Evolutionary conservation across 2,329 filamentous ascomycete genomes (phyloP), one percentile per base, ranked within the genome.

Genomic region (Pseudogymnoascus sp.): DNA sequence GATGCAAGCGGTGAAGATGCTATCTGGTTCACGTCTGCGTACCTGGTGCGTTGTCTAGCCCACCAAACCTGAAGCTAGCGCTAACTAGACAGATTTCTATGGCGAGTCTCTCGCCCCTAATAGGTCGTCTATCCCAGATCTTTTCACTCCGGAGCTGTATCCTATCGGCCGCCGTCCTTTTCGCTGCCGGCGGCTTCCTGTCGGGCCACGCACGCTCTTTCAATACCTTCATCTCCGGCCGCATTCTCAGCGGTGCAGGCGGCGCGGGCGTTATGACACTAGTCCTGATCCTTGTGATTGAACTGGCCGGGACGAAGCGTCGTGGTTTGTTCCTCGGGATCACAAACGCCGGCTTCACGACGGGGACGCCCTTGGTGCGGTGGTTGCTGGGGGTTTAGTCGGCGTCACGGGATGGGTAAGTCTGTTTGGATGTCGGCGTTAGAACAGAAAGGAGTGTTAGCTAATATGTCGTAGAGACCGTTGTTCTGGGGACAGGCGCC

Each of bases 1-100:
- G 80, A 90, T 74, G 84, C 89, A 1, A 92, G 91, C 69, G 85
- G 87, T 62, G 78, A 85, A 62, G 33, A 59, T 5, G 86, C 86
- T 37, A 89, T 85, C 73, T 96, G 90, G 90, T 91, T 95, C 72
- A 91, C 88, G 6, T 90, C 88, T 33, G 81, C 88, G 2, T 96
- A 91, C 71, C 79, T 95, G 72, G 77, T 79, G 72, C 62, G 66
- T 61, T 45, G 12, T 45, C 41, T 6, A 45, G 41, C 11, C 21
- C 12, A 25, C 21, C 6, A 25, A 45, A 45, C 14, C 8, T 1
- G 18, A 45, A n/a, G 5, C 21, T n/a, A 14, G 14, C 25, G 31
- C 23, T 52, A 4, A 52, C 25, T 31, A 38, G 38, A 77, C 68
- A 79, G 80, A 82, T 90, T 61, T 77, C 79, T 23, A 76, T 80